These are phyloP conservation scores for Cantharellus anzutake DNA, from an alignment of 768 basidiomycete genomes.

Conservation along the genomic window DNA sequence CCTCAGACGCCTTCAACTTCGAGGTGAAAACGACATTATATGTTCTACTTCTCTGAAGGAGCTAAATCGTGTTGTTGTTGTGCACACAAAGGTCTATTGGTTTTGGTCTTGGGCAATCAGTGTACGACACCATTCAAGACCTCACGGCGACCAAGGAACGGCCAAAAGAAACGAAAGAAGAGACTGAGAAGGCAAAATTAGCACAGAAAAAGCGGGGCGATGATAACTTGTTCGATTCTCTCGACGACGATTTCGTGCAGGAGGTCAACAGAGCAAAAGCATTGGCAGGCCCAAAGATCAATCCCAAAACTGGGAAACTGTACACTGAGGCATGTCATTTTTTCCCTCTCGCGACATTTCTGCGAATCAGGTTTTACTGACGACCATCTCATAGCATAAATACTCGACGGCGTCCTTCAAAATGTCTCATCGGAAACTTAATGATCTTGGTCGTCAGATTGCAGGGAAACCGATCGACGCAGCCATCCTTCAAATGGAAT, in stretches of 20 bases:
- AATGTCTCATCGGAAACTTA: constrained; percentile 76
- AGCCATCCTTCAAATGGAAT: constrained; percentile 93
- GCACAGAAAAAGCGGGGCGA: constrained; percentile 4
- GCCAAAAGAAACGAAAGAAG: constrained; percentile 25
- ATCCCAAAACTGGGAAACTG: neutral
- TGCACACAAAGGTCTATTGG: too few relatives aligned
- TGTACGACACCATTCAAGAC: too few relatives aligned
- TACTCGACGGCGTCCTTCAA: constrained; percentile 87
- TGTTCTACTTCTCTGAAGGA: too few relatives aligned
- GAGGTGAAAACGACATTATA: too few relatives aligned
- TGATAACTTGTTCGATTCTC: constrained; percentile 7
- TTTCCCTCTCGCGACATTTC: neutral
- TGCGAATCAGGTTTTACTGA: neutral
- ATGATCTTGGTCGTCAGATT: constrained; percentile 69
- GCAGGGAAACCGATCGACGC: constrained; percentile 82
- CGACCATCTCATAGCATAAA: constrained; percentile 43
- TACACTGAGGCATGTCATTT: neutral
- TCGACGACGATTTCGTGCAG: neutral
- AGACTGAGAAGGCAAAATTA: constrained; percentile 22
- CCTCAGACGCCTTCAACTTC: too few relatives aligned
- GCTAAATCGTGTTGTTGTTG: too few relatives aligned
- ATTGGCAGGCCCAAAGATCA: constrained; percentile 21
- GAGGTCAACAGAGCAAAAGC: constrained; percentile 8
- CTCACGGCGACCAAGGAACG: too few relatives aligned
- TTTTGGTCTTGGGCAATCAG: too few relatives aligned